Conservation (phyloP, 2,329 filamentous ascomycete species). For the Ascochyta pisi region DNA sequence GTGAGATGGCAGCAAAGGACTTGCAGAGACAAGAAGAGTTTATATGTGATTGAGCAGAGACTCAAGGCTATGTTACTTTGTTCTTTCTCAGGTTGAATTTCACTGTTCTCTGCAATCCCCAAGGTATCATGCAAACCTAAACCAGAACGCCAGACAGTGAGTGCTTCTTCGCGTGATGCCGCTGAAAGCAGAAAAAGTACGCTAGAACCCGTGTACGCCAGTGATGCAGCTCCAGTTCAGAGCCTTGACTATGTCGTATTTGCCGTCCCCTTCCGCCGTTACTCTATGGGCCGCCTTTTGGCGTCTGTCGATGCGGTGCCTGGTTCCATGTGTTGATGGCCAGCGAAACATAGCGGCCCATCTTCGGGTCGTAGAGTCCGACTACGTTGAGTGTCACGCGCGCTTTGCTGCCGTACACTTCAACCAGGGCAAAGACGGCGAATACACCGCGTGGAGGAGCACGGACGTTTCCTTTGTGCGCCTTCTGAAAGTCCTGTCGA, state of each 20-base stretch:
- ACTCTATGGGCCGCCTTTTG: constrained; percentile 40
- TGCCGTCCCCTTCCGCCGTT: too few species aligned
- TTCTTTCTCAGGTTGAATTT: too few species aligned
- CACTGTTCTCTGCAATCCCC: background rate
- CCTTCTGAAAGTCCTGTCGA: constrained; percentile 30
- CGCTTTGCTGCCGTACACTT: constrained; percentile 53
- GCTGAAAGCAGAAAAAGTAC: background rate
- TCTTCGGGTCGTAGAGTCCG: constrained; percentile 55
- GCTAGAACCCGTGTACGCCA: constrained; percentile 10
- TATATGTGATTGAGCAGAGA: background rate
- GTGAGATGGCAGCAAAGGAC: too few species aligned
- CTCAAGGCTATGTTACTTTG: background rate
- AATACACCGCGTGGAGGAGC: constrained; percentile 55
- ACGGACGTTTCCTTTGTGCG: constrained; percentile 21
- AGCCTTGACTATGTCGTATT: too few species aligned
- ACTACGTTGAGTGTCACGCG: constrained; percentile 54
- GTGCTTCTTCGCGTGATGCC: background rate
- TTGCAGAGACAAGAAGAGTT: too few species aligned
- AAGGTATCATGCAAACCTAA: constrained; percentile 5
- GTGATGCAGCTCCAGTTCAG: background rate
- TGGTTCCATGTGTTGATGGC: constrained; percentile 32
- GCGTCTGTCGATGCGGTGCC: constrained; percentile 45
- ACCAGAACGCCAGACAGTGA: constrained; percentile 5
- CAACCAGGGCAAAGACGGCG: constrained; percentile 54
- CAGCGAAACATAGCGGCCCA: constrained; percentile 47